Conservation (phyloP, 2,329 filamentous ascomycete genomes). For the Cryphonectria naterciae region DNA sequence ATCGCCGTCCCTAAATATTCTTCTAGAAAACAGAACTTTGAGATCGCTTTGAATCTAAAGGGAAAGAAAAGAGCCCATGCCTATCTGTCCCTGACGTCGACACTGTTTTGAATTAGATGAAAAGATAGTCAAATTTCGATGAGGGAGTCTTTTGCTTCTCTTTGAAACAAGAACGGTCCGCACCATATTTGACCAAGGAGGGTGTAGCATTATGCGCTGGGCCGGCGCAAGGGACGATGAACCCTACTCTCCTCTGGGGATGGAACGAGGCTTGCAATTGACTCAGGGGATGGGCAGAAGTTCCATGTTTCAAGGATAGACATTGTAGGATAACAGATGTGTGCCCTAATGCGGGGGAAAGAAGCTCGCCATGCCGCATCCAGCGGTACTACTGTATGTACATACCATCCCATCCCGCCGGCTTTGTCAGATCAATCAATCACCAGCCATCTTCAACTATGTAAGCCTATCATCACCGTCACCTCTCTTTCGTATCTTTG, state of each 20-base stretch:
- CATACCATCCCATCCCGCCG: background rate
- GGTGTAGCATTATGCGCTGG: background rate
- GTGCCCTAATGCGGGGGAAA: constrained; percentile 2
- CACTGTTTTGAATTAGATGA: background rate
- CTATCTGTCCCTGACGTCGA: background rate
- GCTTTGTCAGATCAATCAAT: background rate
- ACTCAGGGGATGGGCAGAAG: constrained; percentile 6
- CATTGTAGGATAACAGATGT: background rate
- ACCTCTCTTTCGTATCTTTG: background rate
- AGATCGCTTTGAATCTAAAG: background rate
- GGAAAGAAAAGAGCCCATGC: background rate
- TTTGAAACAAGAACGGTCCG: background rate
- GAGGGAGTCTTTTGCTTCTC: background rate
- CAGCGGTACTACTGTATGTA: constrained; percentile 1
- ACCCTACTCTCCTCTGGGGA: background rate
- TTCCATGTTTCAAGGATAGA: constrained; percentile 15
- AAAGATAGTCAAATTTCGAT: background rate
- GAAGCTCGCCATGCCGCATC: constrained; percentile 14
- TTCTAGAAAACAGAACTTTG: background rate
- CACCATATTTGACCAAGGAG: background rate
- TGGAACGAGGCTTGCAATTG: constrained; percentile 1
- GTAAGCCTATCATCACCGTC: background rate
- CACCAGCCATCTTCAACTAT: background rate
- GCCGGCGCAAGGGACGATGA: constrained; percentile 6
- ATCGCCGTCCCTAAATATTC: background rate